phyloP scores from a whole-genome alignment of 768 basidiomycete species.

The Trametes maxima region DNA sequence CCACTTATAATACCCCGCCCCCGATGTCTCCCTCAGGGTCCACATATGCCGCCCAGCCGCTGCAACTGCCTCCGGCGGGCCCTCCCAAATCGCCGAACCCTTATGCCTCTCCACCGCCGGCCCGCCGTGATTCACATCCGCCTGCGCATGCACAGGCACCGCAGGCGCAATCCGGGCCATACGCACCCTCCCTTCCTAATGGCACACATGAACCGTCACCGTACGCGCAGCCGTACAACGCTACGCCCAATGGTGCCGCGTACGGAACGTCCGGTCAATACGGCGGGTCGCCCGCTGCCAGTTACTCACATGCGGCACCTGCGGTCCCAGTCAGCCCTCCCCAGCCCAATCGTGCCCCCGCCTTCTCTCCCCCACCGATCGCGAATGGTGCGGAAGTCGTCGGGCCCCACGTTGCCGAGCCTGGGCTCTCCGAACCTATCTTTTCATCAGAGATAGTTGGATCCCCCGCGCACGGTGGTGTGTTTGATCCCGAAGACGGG shows the following conservation, averaged over 20 bases:
- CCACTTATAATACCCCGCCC: slow-evolving; percentile 10
- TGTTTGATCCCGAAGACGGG: slow-evolving; percentile 3
- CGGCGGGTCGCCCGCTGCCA: neutral
- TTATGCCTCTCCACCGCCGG: neutral
- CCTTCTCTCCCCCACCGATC: neutral
- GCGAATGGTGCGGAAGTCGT: neutral
- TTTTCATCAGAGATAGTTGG: neutral
- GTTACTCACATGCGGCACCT: neutral
- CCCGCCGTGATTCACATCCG: slow-evolving; percentile 6
- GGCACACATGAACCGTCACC: neutral
- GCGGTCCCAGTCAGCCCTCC: neutral
- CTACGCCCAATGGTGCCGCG: neutral
- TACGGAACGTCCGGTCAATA: neutral
- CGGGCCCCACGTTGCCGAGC: neutral
- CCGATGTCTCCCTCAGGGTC: slow-evolving; percentile 15
- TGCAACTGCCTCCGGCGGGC: slow-evolving; percentile 23
- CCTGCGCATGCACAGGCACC: neutral
- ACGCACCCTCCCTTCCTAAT: slow-evolving; percentile 3
- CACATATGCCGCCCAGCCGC: slow-evolving; percentile 1
- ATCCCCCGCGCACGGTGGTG: neutral
- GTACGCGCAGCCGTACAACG: slow-evolving; percentile 2
- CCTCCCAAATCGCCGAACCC: slow-evolving; percentile 8
- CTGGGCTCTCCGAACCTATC: neutral
- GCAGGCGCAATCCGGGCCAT: neutral
- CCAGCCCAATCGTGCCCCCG: neutral